Conservation (phyloP, 140 eudicot species). For the Ambrosia hybrid region DNA sequence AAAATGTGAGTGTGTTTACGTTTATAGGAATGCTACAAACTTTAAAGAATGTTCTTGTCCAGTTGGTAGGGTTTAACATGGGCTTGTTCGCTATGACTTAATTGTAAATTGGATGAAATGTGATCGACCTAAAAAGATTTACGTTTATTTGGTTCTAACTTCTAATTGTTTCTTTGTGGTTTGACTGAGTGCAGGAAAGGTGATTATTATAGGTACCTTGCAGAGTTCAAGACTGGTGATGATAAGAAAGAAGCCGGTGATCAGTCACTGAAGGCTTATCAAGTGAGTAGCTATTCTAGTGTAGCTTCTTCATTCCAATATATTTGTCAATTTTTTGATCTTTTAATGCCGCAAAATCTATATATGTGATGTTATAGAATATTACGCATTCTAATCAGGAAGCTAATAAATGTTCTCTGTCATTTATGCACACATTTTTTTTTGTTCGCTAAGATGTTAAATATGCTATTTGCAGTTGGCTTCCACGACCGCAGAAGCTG, state of each 20-base stretch:
- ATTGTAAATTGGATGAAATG: no score
- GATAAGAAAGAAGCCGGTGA: conserved; percentile 75
- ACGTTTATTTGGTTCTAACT: not conserved
- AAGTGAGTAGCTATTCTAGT: conserved; percentile 28
- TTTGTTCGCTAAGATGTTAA: conserved; percentile 4
- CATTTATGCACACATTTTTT: not conserved
- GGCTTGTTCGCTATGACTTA: no score
- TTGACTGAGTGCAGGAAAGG: conserved; percentile 59
- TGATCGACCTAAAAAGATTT: not conserved
- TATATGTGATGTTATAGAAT: not conserved
- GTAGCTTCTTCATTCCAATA: not conserved
- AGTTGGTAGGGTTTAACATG: no score
- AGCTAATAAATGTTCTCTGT: not conserved
- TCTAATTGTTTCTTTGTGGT: not conserved
- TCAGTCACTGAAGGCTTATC: conserved; percentile 59
- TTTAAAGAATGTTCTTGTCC: not conserved
- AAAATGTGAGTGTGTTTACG: conserved; percentile 46
- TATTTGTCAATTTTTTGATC: not conserved
- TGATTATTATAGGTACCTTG: conserved; percentile 73
- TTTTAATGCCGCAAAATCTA: not conserved
- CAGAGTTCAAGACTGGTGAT: conserved; percentile 63
- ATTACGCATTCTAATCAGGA: not conserved
- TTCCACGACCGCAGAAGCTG: conserved; percentile 61
- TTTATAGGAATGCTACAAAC: not conserved
- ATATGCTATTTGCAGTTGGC: conserved; percentile 45